Evolutionary conservation across 768 basidiomycete genomes (phyloP).

Genomic region (Kwoniella sp.): DNA sequence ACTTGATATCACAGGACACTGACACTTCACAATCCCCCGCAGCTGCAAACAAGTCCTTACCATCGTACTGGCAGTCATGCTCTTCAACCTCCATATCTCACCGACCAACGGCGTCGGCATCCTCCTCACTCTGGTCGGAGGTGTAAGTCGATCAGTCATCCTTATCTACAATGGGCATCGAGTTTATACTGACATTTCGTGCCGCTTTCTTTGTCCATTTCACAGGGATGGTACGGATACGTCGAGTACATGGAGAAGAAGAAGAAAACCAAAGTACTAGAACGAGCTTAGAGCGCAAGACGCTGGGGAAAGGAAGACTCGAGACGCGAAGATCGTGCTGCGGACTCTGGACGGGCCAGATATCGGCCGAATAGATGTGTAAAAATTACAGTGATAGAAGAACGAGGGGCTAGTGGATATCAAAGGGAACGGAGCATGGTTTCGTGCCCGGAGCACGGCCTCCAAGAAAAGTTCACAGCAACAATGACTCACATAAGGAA

Average conservation of each 20-base stretch:
- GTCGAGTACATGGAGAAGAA: conserved; percentile 42
- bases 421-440: too few species aligned
- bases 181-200: neutral
- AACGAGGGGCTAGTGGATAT: too few species aligned
- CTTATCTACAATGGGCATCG: neutral
- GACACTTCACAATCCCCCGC: neutral
- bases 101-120: conserved; percentile 81
- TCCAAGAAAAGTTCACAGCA: too few species aligned
- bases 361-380: too few species aligned
- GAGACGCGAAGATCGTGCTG: too few species aligned
- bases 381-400: too few species aligned
- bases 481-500: too few species aligned
- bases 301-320: too few species aligned
- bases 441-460: too few species aligned
- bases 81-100: conserved; percentile 83
- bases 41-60: conserved; percentile 89
- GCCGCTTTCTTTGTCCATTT: neutral
- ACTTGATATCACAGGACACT: neutral
- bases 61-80: conserved; percentile 74
- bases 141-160: conserved; percentile 79
- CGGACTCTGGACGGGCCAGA: neutral
- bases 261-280: conserved; percentile 25
- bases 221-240: conserved; percentile 45
- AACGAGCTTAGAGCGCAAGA: conserved; percentile 12
- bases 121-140: conserved; percentile 77